A percentile compares a stretch with the other conserved stretches of the same genome.
Conservation (phyloP, 2,329 filamentous ascomycete genomes). For the Helotiales sp. region DNA sequence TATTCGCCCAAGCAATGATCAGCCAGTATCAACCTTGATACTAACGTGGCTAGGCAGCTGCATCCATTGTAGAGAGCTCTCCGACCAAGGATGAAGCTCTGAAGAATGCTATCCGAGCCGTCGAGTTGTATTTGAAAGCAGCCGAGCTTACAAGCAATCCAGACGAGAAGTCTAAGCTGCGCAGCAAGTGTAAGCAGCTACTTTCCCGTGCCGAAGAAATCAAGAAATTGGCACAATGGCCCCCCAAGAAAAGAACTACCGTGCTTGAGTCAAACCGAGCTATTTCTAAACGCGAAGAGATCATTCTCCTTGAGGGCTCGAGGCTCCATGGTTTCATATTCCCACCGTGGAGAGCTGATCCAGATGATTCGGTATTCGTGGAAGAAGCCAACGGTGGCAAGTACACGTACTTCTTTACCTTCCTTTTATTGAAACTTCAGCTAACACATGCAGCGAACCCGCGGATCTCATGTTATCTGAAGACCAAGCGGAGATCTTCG, state of each 20-base stretch:
- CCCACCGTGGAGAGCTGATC: slow-evolving; percentile 75
- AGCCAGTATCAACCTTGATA: slow-evolving; percentile 4
- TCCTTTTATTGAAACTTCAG: background rate
- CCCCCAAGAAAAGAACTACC: slow-evolving; percentile 22
- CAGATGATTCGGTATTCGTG: slow-evolving; percentile 62
- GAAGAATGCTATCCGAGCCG: slow-evolving; percentile 71
- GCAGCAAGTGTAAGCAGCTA: slow-evolving; percentile 67
- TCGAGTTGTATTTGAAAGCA: slow-evolving; percentile 80
- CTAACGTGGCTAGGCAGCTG: slow-evolving; percentile 48
- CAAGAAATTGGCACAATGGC: slow-evolving; percentile 48
- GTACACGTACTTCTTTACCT: slow-evolving; percentile 56
- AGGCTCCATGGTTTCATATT: slow-evolving; percentile 82
- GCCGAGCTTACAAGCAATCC: slow-evolving; percentile 59
- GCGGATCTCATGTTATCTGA: slow-evolving; percentile 71
- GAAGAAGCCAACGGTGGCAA: slow-evolving; percentile 44
- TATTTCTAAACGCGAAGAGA: slow-evolving; percentile 69
- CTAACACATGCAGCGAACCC: slow-evolving; percentile 58
- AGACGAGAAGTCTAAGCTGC: slow-evolving; percentile 66
- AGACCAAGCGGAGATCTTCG: slow-evolving; percentile 73
- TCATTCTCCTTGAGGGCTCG: slow-evolving; percentile 74
- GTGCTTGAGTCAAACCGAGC: slow-evolving; percentile 51
- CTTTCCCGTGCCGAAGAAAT: slow-evolving; percentile 74
- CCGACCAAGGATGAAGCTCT: slow-evolving; percentile 65
- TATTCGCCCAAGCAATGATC: slow-evolving; percentile 21
- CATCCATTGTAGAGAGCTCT: slow-evolving; percentile 50